Percentiles rank a stretch among this genome's conserved stretches.
Conservation (phyloP, 2,329 filamentous ascomycete genomes). For the Thermoascus crustaceus region DNA sequence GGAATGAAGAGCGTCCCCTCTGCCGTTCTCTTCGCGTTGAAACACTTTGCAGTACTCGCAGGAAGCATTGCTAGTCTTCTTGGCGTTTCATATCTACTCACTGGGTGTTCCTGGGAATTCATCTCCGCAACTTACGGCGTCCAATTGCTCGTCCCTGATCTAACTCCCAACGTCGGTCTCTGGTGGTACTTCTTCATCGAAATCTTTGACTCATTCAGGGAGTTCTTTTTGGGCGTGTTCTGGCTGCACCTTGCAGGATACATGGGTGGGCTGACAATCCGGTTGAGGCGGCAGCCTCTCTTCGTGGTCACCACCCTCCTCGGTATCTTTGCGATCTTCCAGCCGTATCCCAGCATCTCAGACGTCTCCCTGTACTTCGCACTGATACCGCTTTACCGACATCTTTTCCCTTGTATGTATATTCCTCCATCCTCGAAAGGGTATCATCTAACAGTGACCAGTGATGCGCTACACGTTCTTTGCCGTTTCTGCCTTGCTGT, state of each 20-base stretch:
- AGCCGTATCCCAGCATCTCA: slow-evolving; percentile 89
- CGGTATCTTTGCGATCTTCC: slow-evolving; percentile 90
- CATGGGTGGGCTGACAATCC: slow-evolving; percentile 74
- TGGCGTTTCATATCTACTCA: slow-evolving; percentile 62
- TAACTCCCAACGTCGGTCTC: slow-evolving; percentile 88
- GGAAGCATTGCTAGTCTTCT: slow-evolving; percentile 56
- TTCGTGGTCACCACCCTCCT: slow-evolving; percentile 77
- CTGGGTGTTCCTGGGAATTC: slow-evolving; percentile 77
- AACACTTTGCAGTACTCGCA: slow-evolving; percentile 47
- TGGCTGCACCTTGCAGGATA: slow-evolving; percentile 93
- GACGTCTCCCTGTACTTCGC: slow-evolving; percentile 82
- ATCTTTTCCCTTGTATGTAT: slow-evolving; percentile 69
- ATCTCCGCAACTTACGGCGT: slow-evolving; percentile 84
- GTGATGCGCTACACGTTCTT: slow-evolving; percentile 93
- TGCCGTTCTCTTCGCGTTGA: slow-evolving; percentile 44
- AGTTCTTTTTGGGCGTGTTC: slow-evolving; percentile 96
- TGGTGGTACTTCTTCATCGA: slow-evolving; percentile 99
- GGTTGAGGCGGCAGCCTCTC: slow-evolving; percentile 75
- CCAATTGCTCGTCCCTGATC: slow-evolving; percentile 79
- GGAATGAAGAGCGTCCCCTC: slow-evolving; percentile 23
- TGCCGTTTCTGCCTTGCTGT: slow-evolving; percentile 71
- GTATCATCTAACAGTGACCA: slow-evolving; percentile 29
- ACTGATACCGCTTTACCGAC: slow-evolving; percentile 75
- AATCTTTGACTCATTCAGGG: slow-evolving; percentile 96
- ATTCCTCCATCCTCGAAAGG: background rate